Base-by-base conservation (phyloP, 73 alveolate species). In the Paramecium bursaria region DNA sequence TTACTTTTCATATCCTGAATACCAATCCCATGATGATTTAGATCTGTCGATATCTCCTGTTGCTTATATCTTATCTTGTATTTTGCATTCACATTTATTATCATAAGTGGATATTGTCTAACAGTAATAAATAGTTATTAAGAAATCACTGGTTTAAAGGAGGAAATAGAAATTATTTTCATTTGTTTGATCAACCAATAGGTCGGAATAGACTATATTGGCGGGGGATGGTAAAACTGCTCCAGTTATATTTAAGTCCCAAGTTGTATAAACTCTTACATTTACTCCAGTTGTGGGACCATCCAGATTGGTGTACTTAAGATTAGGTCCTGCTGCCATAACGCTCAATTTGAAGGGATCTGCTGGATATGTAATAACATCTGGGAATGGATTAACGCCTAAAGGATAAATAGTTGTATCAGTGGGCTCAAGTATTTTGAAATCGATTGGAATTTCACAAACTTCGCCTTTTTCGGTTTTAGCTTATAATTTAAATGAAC, bases 101-200 rank as follows among this genome's bases (percentile, higher is more conserved):
- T 42, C 26, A 25, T 21, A 19, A 4, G 33, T 9, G 0, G 42
- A 5, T 67, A 39, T 0, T 2, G 53, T 17, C 3, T 9, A 21
- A 17, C 82, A 67, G 9, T 67, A 53, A 31, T 19, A 67, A 4
- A 67, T 67, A 5, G 26, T 26, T 21, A 67, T 4, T 42, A 39
- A n/a, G 10, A 15, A 21, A 19, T 1, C 44, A 9, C 23, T 26
- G 4, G 14, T 21, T 39, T 67, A 67, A 19, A 25, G 44, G 22
- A 67, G 82, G 82, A 67, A 67, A 42, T 47, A 67, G 17, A 67
- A 67, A 4, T 67, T 67, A 67, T 67, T 19, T 0, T 14, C 44
- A 0, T 44, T 47, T 19, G 53, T 35, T 57, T 47, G 82, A 67
- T 67, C 82, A 15, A n/a, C n/a, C n/a, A n/a, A n/a, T n/a, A n/a